These are phyloP conservation scores for Cladosporium sp. DNA, from an alignment of 2,329 filamentous ascomycete species.

Conservation along the genomic window DNA sequence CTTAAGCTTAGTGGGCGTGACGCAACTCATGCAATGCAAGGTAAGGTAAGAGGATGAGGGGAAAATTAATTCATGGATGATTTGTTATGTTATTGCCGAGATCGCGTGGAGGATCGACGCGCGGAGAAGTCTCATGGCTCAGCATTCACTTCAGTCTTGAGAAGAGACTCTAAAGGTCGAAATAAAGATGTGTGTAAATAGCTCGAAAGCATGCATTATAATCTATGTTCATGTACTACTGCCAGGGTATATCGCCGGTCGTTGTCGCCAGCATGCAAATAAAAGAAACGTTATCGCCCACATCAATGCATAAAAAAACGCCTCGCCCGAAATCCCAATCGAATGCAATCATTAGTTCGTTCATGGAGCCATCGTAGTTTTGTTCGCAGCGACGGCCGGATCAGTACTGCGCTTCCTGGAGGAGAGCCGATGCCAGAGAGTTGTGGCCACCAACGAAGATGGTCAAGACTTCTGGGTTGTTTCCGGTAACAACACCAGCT, in stretches of 20 bases:
- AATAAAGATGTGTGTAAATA: not conserved
- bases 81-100: not conserved
- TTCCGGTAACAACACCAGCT: constrained; percentile 42
- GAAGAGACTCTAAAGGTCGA: not conserved
- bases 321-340: not conserved
- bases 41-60: not conserved
- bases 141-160: not conserved
- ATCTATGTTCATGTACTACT: not conserved
- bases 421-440: not conserved
- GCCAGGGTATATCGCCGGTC: not conserved
- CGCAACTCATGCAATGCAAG: not conserved
- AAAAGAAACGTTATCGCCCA: not conserved
- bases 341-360: constrained; percentile 3
- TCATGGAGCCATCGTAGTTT: not conserved
- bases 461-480: constrained; percentile 38
- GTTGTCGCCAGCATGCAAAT: not conserved
- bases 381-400: not conserved
- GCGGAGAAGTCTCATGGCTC: not conserved
- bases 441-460: constrained; percentile 42
- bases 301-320: not conserved
- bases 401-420: constrained; percentile 3
- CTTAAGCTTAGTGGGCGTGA: not conserved
- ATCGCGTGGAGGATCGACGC: not conserved
- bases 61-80: not conserved
- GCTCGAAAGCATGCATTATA: not conserved